Percentiles rank a stretch among this genome's conserved stretches.
phyloP scores from a whole-genome alignment of 768 basidiomycete species.

The Amanita fuliginea region DNA sequence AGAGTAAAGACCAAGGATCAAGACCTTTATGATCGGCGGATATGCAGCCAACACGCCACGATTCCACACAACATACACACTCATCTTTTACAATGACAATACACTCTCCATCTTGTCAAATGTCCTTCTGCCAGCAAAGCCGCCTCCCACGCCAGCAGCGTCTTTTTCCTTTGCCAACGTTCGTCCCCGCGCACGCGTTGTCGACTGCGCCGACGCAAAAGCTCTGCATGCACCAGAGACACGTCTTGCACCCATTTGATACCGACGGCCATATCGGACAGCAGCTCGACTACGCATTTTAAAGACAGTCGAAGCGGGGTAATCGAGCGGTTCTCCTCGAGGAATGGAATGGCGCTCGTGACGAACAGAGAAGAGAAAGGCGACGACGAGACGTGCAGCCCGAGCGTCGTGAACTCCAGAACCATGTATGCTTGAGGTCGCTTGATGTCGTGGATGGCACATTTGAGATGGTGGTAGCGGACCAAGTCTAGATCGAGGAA shows the following conservation, averaged over 20 bases:
- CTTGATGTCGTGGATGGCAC: background rate
- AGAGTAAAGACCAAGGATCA: too few species aligned
- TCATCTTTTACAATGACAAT: too few species aligned
- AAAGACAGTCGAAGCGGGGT: background rate
- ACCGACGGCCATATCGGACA: background rate
- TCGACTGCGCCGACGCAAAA: background rate
- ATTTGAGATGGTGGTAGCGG: background rate
- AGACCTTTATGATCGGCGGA: too few species aligned
- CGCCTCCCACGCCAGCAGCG: background rate
- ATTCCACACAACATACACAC: too few species aligned
- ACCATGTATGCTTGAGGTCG: background rate
- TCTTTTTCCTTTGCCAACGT: background rate
- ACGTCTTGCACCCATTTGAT: slow-evolving; percentile 2
- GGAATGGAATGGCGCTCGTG: background rate
- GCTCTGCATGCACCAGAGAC: background rate
- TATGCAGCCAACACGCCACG: too few species aligned
- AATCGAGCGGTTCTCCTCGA: background rate
- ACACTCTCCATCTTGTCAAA: background rate
- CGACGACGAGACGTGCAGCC: background rate
- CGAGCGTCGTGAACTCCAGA: slow-evolving; percentile 5
- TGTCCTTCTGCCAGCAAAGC: background rate
- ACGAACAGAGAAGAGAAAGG: background rate
- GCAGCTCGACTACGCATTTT: background rate
- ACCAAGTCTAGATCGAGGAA: slow-evolving; percentile 1
- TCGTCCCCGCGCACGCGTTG: background rate